Percentiles rank a stretch among this genome's conserved stretches.
phyloP scores from a whole-genome alignment of 139 green algal species.

The Asterochloris erici region DNA sequence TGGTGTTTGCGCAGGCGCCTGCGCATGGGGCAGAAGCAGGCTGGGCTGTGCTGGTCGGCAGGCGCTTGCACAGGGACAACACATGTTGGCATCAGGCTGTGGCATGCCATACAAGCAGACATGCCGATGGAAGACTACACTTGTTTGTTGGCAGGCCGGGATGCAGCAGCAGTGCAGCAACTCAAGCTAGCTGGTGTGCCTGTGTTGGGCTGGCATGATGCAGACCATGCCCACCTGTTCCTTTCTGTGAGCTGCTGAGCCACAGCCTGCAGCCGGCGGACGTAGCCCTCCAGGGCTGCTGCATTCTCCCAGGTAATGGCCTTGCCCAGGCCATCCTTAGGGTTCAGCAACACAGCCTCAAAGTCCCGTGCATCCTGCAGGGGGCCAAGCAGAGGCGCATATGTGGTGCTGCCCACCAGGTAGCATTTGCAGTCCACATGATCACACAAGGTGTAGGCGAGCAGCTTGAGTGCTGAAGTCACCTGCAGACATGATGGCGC shows the following conservation, averaged over 20 bases:
- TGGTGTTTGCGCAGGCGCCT: slow-evolving; percentile 62
- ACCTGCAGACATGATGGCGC: too few relatives aligned
- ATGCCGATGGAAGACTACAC: not conserved
- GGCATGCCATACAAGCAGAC: not conserved
- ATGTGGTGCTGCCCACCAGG: too few relatives aligned
- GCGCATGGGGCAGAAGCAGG: not conserved
- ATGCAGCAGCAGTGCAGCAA: not conserved
- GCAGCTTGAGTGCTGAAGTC: too few relatives aligned
- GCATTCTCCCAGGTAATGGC: slow-evolving; percentile 77
- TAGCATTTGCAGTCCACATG: too few relatives aligned
- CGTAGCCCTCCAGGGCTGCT: slow-evolving; percentile 69
- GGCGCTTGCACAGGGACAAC: too few relatives aligned
- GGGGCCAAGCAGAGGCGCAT: too few relatives aligned
- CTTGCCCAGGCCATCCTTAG: slow-evolving; percentile 61
- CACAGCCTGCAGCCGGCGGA: slow-evolving; percentile 44
- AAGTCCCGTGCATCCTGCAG: slow-evolving; percentile 15
- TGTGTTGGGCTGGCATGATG: not conserved
- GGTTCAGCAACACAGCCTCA: slow-evolving; percentile 67
- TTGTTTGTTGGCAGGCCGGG: not conserved
- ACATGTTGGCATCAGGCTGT: not conserved
- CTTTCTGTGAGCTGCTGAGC: slow-evolving; percentile 44
- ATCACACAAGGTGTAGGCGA: too few relatives aligned
- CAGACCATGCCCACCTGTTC: slow-evolving; percentile 25
- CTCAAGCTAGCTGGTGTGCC: not conserved
- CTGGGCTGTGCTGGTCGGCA: not conserved